These are phyloP conservation scores for Oryza officinalis DNA, from an alignment of 176 grass and related monocot species.

Conservation along the genomic window DNA sequence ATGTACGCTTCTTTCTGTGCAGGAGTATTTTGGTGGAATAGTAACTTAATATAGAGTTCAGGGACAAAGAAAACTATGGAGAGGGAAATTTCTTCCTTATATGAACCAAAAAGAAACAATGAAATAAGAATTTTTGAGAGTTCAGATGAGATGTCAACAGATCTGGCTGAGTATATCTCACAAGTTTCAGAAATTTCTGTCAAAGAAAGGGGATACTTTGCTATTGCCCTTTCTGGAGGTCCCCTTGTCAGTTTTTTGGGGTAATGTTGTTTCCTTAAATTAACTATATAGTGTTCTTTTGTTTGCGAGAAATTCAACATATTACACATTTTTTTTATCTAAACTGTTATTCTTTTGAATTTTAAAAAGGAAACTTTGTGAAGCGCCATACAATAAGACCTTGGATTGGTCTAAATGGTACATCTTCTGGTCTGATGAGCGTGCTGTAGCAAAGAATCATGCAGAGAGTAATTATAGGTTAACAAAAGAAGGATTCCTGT, in stretches of 20 bases:
- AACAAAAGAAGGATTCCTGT: slow-evolving; percentile 86
- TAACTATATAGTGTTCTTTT: slow-evolving; percentile 18
- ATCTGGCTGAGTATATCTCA: slow-evolving; percentile 89
- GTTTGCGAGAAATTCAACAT: slow-evolving; percentile 11
- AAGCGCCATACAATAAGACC: slow-evolving; percentile 88
- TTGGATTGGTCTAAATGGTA: slow-evolving; percentile 99
- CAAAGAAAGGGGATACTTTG: slow-evolving; percentile 93
- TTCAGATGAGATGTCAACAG: slow-evolving; percentile 73
- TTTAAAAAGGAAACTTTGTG: slow-evolving; percentile 83
- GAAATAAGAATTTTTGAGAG: slow-evolving; percentile 89
- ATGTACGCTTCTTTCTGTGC: slow-evolving; percentile 38
- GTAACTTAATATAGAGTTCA: slow-evolving; percentile 30
- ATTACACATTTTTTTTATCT: neutral
- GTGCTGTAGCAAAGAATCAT: slow-evolving; percentile 93
- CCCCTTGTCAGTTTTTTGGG: slow-evolving; percentile 70
- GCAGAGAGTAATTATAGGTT: slow-evolving; percentile 92
- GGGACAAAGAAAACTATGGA: slow-evolving; percentile 39
- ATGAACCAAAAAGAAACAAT: slow-evolving; percentile 59
- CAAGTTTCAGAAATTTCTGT: slow-evolving; percentile 94
- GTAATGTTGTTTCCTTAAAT: slow-evolving; percentile 46
- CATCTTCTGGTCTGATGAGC: slow-evolving; percentile 92
- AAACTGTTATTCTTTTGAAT: slow-evolving; percentile 22
- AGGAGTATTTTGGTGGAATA: slow-evolving; percentile 43
- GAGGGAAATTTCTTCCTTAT: slow-evolving; percentile 50
- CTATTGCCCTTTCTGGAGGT: slow-evolving; percentile 82